Conservation (phyloP, 2,329 filamentous ascomycete species). For the Curvularia verruculosa region DNA sequence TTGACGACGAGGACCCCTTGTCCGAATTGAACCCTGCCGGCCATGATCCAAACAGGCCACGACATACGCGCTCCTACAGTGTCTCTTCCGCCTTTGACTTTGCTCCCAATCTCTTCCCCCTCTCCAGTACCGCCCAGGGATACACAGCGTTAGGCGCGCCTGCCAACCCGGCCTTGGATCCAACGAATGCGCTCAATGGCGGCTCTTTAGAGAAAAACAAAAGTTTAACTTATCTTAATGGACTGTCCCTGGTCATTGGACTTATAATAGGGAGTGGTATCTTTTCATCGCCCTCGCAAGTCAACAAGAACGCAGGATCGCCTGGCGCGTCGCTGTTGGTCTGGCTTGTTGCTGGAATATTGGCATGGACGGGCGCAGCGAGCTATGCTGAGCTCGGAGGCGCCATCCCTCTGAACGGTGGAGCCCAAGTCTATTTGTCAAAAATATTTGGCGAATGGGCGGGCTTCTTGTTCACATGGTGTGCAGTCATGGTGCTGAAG, state of each 20-base stretch:
- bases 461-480: constrained; percentile 96
- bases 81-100: constrained; percentile 95
- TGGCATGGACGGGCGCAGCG: constrained; percentile 94
- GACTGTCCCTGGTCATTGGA: constrained; percentile 86
- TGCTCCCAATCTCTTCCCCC: constrained; percentile 86
- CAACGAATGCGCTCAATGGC: constrained; percentile 66
- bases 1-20: constrained; percentile 84
- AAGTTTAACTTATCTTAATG: constrained; percentile 92
- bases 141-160: constrained; percentile 88
- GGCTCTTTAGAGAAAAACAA: constrained; percentile 94
- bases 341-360: constrained; percentile 86
- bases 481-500: constrained; percentile 90
- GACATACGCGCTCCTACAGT: constrained; percentile 76
- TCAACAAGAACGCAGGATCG: constrained; percentile 89
- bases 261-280: constrained; percentile 96
- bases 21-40: constrained; percentile 62
- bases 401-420: constrained; percentile 93
- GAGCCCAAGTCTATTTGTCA: constrained; percentile 88
- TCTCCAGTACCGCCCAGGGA: constrained; percentile 76
- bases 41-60: constrained; percentile 46
- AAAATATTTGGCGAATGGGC: constrained; percentile 95
- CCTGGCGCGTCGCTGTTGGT: constrained; percentile 89
- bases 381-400: constrained; percentile 96
- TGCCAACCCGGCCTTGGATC: constrained; percentile 61
- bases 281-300: constrained; percentile 91